Evolutionary conservation across 2,329 filamentous ascomycete species (phyloP).

Genomic region (Fusarium chlamydosporum): DNA sequence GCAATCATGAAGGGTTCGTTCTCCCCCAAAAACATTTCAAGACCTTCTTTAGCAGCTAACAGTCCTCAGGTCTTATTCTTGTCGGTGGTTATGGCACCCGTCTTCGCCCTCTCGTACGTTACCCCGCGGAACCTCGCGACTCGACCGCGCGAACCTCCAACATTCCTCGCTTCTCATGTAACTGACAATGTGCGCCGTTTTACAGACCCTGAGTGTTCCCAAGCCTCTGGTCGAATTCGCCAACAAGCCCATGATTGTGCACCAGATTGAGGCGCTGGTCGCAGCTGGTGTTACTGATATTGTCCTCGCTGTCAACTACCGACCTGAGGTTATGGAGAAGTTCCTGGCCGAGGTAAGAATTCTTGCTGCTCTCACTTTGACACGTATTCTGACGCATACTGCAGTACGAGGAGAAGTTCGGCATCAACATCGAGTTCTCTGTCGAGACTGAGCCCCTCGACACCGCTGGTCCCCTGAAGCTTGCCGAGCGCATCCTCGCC

Average conservation of each 20-base stretch:
- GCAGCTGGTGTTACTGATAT: slow-evolving; percentile 96
- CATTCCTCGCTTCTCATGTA: slow-evolving; percentile 1
- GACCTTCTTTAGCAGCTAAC: slow-evolving; percentile 38
- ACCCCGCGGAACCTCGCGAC: slow-evolving; percentile 32
- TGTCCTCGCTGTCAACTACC: slow-evolving; percentile 98
- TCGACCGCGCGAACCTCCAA: slow-evolving; percentile 28
- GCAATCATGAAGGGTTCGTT: slow-evolving; percentile 58
- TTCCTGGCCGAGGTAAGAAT: slow-evolving; percentile 83
- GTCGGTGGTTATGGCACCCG: slow-evolving; percentile 99
- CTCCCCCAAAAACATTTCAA: not conserved
- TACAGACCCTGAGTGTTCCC: slow-evolving; percentile 91
- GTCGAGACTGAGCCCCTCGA: slow-evolving; percentile 96
- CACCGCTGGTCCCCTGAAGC: slow-evolving; percentile 94
- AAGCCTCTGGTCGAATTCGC: slow-evolving; percentile 98
- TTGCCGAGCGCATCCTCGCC: slow-evolving; percentile 90
- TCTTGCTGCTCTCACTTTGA: not conserved
- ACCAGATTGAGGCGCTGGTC: slow-evolving; percentile 96
- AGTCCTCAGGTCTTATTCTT: slow-evolving; percentile 88
- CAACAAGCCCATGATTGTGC: slow-evolving; percentile 99
- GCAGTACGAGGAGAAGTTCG: slow-evolving; percentile 90
- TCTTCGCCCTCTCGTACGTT: slow-evolving; percentile 89
- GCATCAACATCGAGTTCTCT: slow-evolving; percentile 96
- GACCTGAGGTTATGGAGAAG: slow-evolving; percentile 97
- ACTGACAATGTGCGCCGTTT: slow-evolving; percentile 45
- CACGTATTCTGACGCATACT: slow-evolving; percentile 22